These are phyloP conservation scores for Phaseolus lunatus DNA, from an alignment of 306 rosid species.

Conservation along the genomic window DNA sequence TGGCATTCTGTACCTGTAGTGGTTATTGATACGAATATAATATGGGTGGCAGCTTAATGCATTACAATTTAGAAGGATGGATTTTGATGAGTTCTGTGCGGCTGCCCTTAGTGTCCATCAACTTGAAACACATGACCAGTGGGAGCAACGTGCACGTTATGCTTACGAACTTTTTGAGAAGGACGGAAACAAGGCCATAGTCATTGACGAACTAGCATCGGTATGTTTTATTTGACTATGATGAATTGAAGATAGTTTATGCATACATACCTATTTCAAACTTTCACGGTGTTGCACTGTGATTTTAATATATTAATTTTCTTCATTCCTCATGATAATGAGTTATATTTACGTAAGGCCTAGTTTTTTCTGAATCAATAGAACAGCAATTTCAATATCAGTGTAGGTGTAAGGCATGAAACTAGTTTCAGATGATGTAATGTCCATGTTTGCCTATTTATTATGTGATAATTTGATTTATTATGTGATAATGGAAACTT, in stretches of 20 bases:
- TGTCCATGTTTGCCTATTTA: neutral
- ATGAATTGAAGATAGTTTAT: neutral
- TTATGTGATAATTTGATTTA: neutral
- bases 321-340: neutral
- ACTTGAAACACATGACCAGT: conserved; percentile 66
- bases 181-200: conserved; percentile 79
- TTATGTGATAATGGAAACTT: too few species aligned
- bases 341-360: conserved; percentile 8
- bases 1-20: conserved; percentile 4
- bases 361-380: conserved; percentile 2
- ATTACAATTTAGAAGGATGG: conserved; percentile 78
- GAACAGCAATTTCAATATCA: conserved; percentile 12
- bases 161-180: conserved; percentile 78
- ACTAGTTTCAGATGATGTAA: neutral
- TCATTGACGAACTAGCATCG: conserved; percentile 84
- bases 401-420: neutral
- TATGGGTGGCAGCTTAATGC: conserved; percentile 68
- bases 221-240: conserved; percentile 52
- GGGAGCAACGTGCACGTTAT: conserved; percentile 83
- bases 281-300: conserved; percentile 1
- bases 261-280: conserved; percentile 15
- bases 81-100: conserved; percentile 81
- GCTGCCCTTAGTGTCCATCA: conserved; percentile 79
- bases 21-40: conserved; percentile 24
- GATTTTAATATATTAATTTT: conserved; percentile 3